phyloP scores from a whole-genome alignment of 306 rosid genomes.

The Senna siamea region DNA sequence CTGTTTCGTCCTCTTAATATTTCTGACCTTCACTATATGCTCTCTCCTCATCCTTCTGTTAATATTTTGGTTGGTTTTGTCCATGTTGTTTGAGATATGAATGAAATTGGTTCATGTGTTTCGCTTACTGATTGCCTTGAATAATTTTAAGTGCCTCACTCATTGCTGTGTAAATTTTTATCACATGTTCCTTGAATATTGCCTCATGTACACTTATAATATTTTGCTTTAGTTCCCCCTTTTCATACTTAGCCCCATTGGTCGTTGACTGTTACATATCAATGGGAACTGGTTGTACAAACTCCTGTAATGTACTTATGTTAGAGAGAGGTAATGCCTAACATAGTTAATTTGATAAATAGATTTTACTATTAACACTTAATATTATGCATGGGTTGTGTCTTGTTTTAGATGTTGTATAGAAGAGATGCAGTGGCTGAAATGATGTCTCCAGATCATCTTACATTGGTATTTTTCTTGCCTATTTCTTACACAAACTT shows the following conservation, averaged over 20 bases:
- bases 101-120: not conserved
- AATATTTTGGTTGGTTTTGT: not conserved
- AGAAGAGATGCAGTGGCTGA: slow-evolving; percentile 51
- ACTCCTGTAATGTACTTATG: slow-evolving; percentile 1
- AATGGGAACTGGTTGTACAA: not conserved
- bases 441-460: slow-evolving; percentile 61
- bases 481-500: not conserved
- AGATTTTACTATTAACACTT: slow-evolving; percentile 4
- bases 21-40: not conserved
- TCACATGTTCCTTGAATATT: not conserved
- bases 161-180: not conserved
- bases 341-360: not conserved
- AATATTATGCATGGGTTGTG: not conserved
- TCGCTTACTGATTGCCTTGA: not conserved
- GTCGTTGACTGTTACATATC: not conserved
- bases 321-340: not conserved
- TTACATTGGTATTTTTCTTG: slow-evolving; percentile 65
- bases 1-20: not conserved
- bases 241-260: not conserved
- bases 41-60: not conserved
- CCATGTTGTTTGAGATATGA: not conserved
- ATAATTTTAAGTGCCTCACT: not conserved
- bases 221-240: slow-evolving; percentile 1
- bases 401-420: slow-evolving; percentile 62
- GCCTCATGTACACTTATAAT: not conserved